Evolutionary conservation across 2,329 filamentous ascomycete species (phyloP).

Genomic region (Aspergillus proliferans): DNA sequence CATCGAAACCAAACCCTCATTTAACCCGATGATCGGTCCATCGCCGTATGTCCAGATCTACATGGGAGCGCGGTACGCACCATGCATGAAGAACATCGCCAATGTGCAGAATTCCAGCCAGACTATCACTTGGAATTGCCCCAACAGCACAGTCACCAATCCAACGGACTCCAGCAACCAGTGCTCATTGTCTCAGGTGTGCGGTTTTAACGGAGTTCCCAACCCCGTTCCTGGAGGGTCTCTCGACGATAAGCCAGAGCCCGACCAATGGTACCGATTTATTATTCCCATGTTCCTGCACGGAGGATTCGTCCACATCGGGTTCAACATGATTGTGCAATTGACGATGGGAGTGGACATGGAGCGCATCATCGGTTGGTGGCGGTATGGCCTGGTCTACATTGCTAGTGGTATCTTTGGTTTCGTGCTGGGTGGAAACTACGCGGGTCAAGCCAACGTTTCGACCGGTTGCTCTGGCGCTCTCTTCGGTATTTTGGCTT

Average conservation of each 20-base stretch:
- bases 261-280: constrained; percentile 96
- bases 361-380: constrained; percentile 79
- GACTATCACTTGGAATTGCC: constrained; percentile 63
- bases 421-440: constrained; percentile 91
- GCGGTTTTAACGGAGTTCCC: constrained; percentile 72
- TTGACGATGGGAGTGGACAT: constrained; percentile 86
- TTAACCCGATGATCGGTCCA: constrained; percentile 97
- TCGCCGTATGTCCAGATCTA: constrained; percentile 87
- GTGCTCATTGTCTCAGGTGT: constrained; percentile 75
- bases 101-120: constrained; percentile 33
- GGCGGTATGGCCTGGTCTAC: constrained; percentile 87
- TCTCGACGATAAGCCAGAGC: constrained; percentile 55
- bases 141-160: constrained; percentile 63
- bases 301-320: constrained; percentile 87
- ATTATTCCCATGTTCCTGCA: constrained; percentile 95
- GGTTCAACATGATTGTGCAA: constrained; percentile 90
- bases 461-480: constrained; percentile 86
- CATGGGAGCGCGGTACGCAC: constrained; percentile 87
- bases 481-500: constrained; percentile 84
- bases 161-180: constrained; percentile 40
- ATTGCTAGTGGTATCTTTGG: constrained; percentile 89
- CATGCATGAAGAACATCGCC: constrained; percentile 79
- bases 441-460: constrained; percentile 70
- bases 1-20: constrained; percentile 65
- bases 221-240: constrained; percentile 51